phyloP scores from a whole-genome alignment of 352 stramenopile genomes.

The Pythium plurisporium region DNA sequence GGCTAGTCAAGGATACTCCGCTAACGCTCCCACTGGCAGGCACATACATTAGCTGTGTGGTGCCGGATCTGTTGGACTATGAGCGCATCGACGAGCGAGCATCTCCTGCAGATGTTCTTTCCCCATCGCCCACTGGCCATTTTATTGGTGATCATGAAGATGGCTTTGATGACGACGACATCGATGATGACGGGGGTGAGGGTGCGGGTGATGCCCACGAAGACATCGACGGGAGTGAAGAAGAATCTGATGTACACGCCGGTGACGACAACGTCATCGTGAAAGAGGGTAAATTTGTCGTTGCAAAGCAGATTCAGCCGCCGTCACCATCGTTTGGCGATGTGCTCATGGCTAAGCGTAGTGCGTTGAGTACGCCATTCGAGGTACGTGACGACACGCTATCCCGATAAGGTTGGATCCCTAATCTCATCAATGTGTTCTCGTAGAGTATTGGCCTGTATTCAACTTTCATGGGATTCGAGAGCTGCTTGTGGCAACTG shows the following conservation, averaged over 20 bases:
- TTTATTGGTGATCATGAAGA: conserved; percentile 34
- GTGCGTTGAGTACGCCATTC: conserved; percentile 45
- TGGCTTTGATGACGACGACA: conserved; percentile 20
- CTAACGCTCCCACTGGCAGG: conserved; percentile 62
- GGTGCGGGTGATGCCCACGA: conserved; percentile 9
- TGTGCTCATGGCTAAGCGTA: conserved; percentile 55
- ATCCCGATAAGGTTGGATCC: too few relatives aligned
- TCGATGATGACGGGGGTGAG: conserved; percentile 28
- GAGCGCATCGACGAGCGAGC: conserved; percentile 29
- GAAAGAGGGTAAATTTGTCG: conserved; percentile 42
- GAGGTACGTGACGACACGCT: conserved; percentile 32
- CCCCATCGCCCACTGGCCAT: conserved; percentile 39
- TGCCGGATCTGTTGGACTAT: conserved; percentile 65
- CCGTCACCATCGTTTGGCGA: conserved; percentile 68
- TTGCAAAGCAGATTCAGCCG: conserved; percentile 28
- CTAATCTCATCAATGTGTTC: background rate
- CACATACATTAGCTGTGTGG: conserved; percentile 71
- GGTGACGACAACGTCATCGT: conserved; percentile 25
- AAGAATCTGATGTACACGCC: background rate
- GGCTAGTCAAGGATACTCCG: conserved; percentile 37
- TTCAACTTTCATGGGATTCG: conserved; percentile 76
- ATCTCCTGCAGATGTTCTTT: conserved; percentile 12
- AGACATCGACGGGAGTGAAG: background rate
- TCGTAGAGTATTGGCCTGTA: conserved; percentile 72
- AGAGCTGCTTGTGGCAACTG: conserved; percentile 69